Conservation (phyloP, 2,329 filamentous ascomycete species). For the Ceratocystis lukuohia region DNA sequence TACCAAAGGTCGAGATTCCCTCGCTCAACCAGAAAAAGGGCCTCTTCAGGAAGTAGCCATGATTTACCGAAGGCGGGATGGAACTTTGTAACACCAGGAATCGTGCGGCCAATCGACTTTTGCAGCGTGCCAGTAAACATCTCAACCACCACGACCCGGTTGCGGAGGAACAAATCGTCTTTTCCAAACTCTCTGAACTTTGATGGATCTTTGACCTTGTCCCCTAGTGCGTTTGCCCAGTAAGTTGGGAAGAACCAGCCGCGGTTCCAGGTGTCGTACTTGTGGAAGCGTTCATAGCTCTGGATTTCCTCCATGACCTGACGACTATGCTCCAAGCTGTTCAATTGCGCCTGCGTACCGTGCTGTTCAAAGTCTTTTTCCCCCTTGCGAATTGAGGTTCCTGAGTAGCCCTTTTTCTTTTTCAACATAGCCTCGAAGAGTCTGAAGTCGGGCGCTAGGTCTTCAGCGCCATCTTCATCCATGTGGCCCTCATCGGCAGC, state of each 20-base stretch:
- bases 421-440: constrained; percentile 46
- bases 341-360: constrained; percentile 68
- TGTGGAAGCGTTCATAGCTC: constrained; percentile 60
- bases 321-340: constrained; percentile 65
- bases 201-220: constrained; percentile 19
- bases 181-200: constrained; percentile 17
- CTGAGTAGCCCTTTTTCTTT: constrained; percentile 39
- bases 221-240: constrained; percentile 28
- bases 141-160: constrained; percentile 53
- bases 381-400: constrained; percentile 69
- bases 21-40: constrained; percentile 75
- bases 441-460: constrained; percentile 78
- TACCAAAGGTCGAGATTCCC: constrained; percentile 80
- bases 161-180: constrained; percentile 26
- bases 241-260: constrained; percentile 61
- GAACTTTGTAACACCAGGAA: constrained; percentile 40
- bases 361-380: constrained; percentile 97
- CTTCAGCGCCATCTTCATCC: constrained; percentile 51
- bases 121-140: constrained; percentile 59
- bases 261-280: constrained; percentile 49
- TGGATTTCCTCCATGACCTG: constrained; percentile 82
- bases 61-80: constrained; percentile 45
- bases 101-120: constrained; percentile 58
- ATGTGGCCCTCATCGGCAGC: constrained; percentile 23
- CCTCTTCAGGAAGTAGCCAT: constrained; percentile 86